Evolutionary conservation across 495 filamentous ascomycete species (phyloP).

Genomic region (Tuber melanosporum): DNA sequence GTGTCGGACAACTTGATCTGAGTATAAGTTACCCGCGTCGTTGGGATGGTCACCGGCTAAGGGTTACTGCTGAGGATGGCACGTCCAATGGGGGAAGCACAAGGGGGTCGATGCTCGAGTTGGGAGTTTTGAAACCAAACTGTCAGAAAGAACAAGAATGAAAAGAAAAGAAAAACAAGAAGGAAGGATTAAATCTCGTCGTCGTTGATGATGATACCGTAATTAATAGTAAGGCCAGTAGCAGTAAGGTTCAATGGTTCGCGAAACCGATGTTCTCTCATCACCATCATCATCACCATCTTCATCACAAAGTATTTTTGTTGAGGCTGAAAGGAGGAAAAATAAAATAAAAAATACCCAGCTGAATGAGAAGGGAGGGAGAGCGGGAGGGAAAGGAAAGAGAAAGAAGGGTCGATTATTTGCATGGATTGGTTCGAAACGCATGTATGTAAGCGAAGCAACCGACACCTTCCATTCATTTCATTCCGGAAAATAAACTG

Average conservation of each 20-base stretch:
- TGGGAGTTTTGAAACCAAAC: background rate
- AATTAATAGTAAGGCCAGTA: background rate
- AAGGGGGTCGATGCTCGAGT: background rate
- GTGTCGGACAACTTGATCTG: background rate
- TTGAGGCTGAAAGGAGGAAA: conserved; percentile 2
- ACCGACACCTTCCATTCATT: background rate
- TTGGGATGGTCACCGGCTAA: background rate
- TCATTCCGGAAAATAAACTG: background rate
- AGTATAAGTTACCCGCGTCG: conserved; percentile 1
- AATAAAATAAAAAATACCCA: background rate
- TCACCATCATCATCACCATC: background rate
- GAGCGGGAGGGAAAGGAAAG: conserved; percentile 9
- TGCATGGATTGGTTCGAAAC: background rate
- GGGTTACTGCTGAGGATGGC: background rate
- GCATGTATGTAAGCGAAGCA: conserved; percentile 2
- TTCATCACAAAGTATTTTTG: background rate
- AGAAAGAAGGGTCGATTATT: background rate
- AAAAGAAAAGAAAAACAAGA: background rate
- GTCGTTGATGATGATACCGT: background rate
- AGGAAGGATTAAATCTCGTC: background rate
- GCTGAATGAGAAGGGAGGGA: conserved; percentile 4
- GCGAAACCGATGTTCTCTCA: background rate
- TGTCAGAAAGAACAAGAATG: background rate
- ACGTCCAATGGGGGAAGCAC: background rate
- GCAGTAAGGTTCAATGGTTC: background rate